These are phyloP conservation scores for Xylaria sp. DNA, from an alignment of 2,329 filamentous ascomycete species.

Conservation along the genomic window DNA sequence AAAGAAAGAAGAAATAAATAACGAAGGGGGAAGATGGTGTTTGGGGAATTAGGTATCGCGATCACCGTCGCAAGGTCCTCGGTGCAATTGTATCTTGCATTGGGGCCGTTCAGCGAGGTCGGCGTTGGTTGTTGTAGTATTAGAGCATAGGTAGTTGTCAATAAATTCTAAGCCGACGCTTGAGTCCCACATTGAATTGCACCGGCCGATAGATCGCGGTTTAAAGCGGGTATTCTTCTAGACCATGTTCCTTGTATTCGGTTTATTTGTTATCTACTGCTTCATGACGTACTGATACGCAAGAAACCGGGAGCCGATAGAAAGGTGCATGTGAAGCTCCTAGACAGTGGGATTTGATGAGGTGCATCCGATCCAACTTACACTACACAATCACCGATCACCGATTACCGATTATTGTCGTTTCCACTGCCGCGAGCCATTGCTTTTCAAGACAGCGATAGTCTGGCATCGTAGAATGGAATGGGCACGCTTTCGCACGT, in stretches of 20 bases:
- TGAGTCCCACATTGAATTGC: conserved; percentile 5
- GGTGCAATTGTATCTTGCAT: conserved; percentile 21
- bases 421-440: background rate
- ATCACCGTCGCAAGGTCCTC: conserved; percentile 26
- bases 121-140: conserved; percentile 17
- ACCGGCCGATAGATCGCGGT: conserved; percentile 1
- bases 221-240: background rate
- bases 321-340: background rate
- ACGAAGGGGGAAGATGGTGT: background rate
- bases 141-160: background rate
- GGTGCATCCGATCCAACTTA: background rate
- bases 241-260: background rate
- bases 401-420: too few species aligned
- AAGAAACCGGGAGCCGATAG: background rate
- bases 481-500: conserved; percentile 55
- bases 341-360: background rate
- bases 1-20: too few species aligned
- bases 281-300: conserved; percentile 37
- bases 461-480: conserved; percentile 47
- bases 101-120: conserved; percentile 10
- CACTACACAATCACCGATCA: background rate
- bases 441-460: background rate
- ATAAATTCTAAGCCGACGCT: conserved; percentile 17
- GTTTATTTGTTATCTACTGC: background rate
- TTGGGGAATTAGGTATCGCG: conserved; percentile 21